Evolutionary conservation across 495 filamentous ascomycete species (phyloP), one percentile per base, ranked within the genome.

Genomic region (Peziza echinospora): DNA sequence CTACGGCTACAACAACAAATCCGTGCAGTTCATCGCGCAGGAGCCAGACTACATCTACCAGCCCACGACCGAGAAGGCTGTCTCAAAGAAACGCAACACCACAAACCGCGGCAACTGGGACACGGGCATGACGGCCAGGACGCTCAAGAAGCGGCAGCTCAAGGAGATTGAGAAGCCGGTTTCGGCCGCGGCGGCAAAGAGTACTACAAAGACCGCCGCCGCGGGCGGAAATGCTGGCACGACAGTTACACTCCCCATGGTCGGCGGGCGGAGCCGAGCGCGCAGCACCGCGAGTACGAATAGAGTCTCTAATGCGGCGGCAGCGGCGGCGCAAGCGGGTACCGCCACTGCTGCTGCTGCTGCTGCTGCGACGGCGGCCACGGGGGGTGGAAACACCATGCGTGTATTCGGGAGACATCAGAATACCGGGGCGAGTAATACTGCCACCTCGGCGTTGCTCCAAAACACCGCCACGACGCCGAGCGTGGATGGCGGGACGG

Each of bases 1-100:
- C 59, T 82, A 82, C 53, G 69, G 68, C 39, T 59, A 59, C 26
- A 55, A 55, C 17, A 52, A 55, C 9, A 55, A 56, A 24, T 47
- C 59, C 23, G 49, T 56, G 13, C 59, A 59, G 37, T 59, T 59
- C 25, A 56, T 59, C 23, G 51, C 56, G 25, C 50, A 55, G 47
- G 58, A 54, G 24, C 58, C 59, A 19, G 0, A 59, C 49, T 13
- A 45, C 55, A 41, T 26, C 21, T 19, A 24, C 41, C 5, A 25
- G 41, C 9, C 11, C 17, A 5, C 39, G 23, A 17, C 22, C 45
- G 23, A 39, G 24, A 41, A 13, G 49, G 30, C 6, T 4, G 13
- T 17, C 13, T n/a, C 25, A n/a, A 61, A 53, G 42, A 60, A 52
- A 17, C 17, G 52, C n/a, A 54, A 48, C 11, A 57, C 47, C 19